Percentiles rank a stretch among this genome's conserved stretches.
Evolutionary conservation across 305 asterid species (phyloP).

Genomic region (Petunia hybrid): DNA sequence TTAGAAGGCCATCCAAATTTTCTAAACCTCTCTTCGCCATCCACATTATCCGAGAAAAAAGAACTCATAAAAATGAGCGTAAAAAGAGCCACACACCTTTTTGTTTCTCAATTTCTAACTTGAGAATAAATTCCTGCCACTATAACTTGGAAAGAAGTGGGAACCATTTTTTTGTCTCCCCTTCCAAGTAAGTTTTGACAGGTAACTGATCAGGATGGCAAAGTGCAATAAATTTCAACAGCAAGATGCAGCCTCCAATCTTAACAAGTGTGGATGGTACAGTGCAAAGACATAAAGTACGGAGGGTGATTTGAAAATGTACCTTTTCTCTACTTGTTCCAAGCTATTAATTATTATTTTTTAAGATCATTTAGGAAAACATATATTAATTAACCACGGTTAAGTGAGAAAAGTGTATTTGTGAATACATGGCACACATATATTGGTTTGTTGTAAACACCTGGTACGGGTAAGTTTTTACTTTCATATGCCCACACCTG

Average conservation of each 20-base stretch:
- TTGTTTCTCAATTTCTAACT: neutral
- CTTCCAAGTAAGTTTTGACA: constrained; percentile 5
- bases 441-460: too few relatives aligned
- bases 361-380: neutral
- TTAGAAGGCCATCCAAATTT: constrained; percentile 1
- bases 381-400: too few relatives aligned
- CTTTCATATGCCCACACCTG: neutral
- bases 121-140: neutral
- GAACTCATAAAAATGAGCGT: neutral
- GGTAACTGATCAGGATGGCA: neutral
- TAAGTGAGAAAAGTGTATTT: too few relatives aligned
- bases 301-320: neutral
- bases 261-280: neutral
- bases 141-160: neutral
- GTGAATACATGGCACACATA: too few relatives aligned
- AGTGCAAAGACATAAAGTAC: neutral
- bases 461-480: too few relatives aligned
- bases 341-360: neutral
- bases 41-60: neutral
- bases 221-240: constrained; percentile 11
- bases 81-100: neutral
- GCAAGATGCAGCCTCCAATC: neutral
- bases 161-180: neutral
- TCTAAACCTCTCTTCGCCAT: neutral
- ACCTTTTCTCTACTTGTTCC: neutral